phyloP scores from a whole-genome alignment of 495 filamentous ascomycete species.

The Hypomontagnella submonticulosa region DNA sequence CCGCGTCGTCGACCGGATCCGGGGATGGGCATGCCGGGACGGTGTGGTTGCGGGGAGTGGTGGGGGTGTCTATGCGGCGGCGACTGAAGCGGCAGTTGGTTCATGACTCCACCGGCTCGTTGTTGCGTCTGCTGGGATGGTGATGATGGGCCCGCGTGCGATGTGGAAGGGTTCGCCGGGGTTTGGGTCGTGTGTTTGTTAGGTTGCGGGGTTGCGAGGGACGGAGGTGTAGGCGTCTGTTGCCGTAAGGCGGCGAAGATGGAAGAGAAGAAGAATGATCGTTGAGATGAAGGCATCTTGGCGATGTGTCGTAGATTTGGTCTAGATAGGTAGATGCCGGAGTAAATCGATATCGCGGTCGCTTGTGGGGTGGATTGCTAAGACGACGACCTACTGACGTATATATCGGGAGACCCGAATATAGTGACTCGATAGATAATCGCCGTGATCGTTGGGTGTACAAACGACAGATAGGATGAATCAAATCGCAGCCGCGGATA shows the following conservation, averaged over 20 bases:
- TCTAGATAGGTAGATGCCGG: neutral
- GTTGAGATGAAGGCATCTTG: slow-evolving; percentile 74
- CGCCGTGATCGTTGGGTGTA: slow-evolving; percentile 7
- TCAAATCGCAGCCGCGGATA: slow-evolving; percentile 9
- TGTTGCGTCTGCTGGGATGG: slow-evolving; percentile 50
- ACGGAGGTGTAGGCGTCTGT: slow-evolving; percentile 49
- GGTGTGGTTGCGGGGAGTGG: slow-evolving; percentile 38
- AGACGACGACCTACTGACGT: neutral
- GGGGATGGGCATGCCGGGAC: slow-evolving; percentile 52
- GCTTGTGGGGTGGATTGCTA: neutral
- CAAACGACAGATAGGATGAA: slow-evolving; percentile 5
- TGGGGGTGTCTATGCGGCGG: slow-evolving; percentile 47
- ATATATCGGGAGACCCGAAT: neutral
- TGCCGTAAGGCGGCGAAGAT: slow-evolving; percentile 86
- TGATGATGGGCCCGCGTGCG: slow-evolving; percentile 55
- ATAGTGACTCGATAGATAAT: too few species aligned
- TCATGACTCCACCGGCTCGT: slow-evolving; percentile 53
- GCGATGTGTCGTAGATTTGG: slow-evolving; percentile 4
- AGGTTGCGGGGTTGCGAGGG: slow-evolving; percentile 52
- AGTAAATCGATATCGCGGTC: neutral
- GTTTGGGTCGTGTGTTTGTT: slow-evolving; percentile 56
- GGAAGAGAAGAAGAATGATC: slow-evolving; percentile 82
- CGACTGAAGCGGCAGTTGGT: slow-evolving; percentile 58
- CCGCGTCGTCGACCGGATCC: slow-evolving; percentile 68
- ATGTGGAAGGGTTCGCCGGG: slow-evolving; percentile 37